Base-by-base conservation (phyloP, 139 green algal species). In the Haematococcus sp. region DNA sequence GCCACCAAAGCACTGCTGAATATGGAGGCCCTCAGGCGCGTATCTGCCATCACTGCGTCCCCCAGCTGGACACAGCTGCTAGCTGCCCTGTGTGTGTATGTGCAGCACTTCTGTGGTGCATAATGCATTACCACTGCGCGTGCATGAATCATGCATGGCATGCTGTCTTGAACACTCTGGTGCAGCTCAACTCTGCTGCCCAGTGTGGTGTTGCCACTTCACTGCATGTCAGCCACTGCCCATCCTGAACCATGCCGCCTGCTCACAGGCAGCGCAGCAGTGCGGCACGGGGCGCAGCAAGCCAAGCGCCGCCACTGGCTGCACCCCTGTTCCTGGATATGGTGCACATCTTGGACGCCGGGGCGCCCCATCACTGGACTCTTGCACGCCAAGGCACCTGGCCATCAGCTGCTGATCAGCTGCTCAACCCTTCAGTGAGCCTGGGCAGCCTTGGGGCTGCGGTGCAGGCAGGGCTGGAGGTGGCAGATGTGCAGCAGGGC, bases 281-380 rank as follows among this genome's bases (percentile, higher is more conserved):
- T 3, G 4, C 60, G 3, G 70, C 74, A 27, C 61, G 55, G 17
- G 69, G 79, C 27, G 54, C 69, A 22, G 54, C 64, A 16, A 63
- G 72, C 52, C 61, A 70, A 65, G 28, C 63, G 76, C 25, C 76
- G 73, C 72, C 66, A 16, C 1, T 69, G 63, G 35, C 54, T 46
- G 33, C 1, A 34, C 58, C 46, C 40, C 73, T 64, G 73, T 83
- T 35, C 51, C 71, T 77, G 32, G 91, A 95, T 63, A 88, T 86
- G 0, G 79, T 95, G 49, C 90, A 96, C 74, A 68, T 96, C 27
- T 81, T 96, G 61, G 70, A 83, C 61, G 90, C 91, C 0, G 63
- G 58, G 9, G 88, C 87, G 0, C 11, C 27, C 2, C 91, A 94
- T 74, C 90, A 94, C 60, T 78, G 78, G 49, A 74, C 81, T 30